phyloP scores from a whole-genome alignment of 768 basidiomycete genomes.

The Termitomyces sp. region DNA sequence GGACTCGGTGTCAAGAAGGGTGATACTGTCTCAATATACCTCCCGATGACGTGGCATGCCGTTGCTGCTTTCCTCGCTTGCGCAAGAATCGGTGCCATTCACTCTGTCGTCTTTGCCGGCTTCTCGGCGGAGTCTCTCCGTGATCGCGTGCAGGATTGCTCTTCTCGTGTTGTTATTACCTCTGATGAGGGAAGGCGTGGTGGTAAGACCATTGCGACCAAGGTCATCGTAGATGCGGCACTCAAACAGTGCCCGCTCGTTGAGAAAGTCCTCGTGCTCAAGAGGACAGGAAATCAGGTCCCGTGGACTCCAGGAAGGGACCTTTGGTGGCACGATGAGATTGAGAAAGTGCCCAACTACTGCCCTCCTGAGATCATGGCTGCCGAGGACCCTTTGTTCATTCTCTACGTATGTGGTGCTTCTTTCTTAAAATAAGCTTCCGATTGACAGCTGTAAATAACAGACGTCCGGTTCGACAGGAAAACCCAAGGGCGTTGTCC shows the following conservation, averaged over 20 bases:
- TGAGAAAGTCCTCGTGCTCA: constrained; percentile 87
- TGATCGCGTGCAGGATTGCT: constrained; percentile 89
- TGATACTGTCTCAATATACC: constrained; percentile 89
- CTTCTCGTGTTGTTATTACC: constrained; percentile 88
- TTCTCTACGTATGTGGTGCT: constrained; percentile 82
- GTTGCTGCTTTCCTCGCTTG: constrained; percentile 97
- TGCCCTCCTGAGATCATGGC: constrained; percentile 87
- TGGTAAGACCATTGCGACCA: constrained; percentile 93
- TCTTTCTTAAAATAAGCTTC: neutral
- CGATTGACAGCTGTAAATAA: constrained; percentile 4
- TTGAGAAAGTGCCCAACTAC: constrained; percentile 76
- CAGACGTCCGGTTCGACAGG: constrained; percentile 94
- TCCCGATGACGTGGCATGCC: constrained; percentile 95
- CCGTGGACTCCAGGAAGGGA: constrained; percentile 83
- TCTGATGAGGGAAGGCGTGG: constrained; percentile 93
- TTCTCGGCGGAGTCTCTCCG: constrained; percentile 94
- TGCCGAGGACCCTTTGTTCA: constrained; percentile 96
- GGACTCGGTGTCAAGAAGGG: constrained; percentile 90
- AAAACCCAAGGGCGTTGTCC: constrained; percentile 96
- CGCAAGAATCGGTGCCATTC: constrained; percentile 93
- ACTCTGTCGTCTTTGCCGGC: constrained; percentile 97
- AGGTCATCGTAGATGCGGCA: constrained; percentile 90
- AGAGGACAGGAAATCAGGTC: constrained; percentile 81
- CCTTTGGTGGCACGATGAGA: constrained; percentile 96
- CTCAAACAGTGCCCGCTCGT: constrained; percentile 80